Evolutionary conservation across 2,329 filamentous ascomycete species (phyloP), one percentile per base, ranked within the genome.

Genomic region (Paecilomyces sp.): DNA sequence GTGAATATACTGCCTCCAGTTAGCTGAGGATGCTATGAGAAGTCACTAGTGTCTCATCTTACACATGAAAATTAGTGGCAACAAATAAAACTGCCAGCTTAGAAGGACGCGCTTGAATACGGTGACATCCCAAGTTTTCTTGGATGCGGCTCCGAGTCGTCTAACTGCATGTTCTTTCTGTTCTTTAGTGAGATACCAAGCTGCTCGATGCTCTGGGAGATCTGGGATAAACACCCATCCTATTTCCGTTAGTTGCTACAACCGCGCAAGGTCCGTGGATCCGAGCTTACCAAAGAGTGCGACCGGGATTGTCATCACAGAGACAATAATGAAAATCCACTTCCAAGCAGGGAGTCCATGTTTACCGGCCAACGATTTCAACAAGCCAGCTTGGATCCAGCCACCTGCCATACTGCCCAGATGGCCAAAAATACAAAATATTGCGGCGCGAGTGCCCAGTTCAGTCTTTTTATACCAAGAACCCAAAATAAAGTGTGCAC

Each of bases 1-100:
- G 73, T 0, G 77, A 79, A 63, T 79, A 79, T 1, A 79, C 68
- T 63, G 64, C 66, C 15, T 24, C 9, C 28, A 34, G 15, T 7
- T 1, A 18, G 33, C 13, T 33, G 52, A 28, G 3, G 3, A 13
- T 54, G 5, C 22, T n/a, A 54, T 13, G 28, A 22, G 25, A 54
- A 54, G 6, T 12, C 13, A 13, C 28, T 24, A 15, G 12, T 13
- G 3, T 51, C 8, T n/a, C 55, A 15, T 63, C 72, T 56, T 62
- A 76, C 75, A 68, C 77, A 80, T 79, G 64, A 80, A 79, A 5
- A 79, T 74, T 1, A 74, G 70, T 0, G 77, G 77, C 1, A 80
- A 67, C 1, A 79, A 68, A 65, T 75, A 80, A 59, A 79, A 79
- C 55, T 80, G 77, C 77, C 77, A 80, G 63, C 75, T 78, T 5